phyloP scores from a whole-genome alignment of 1,139 yeast genomes.

The Candida freyschussii region DNA sequence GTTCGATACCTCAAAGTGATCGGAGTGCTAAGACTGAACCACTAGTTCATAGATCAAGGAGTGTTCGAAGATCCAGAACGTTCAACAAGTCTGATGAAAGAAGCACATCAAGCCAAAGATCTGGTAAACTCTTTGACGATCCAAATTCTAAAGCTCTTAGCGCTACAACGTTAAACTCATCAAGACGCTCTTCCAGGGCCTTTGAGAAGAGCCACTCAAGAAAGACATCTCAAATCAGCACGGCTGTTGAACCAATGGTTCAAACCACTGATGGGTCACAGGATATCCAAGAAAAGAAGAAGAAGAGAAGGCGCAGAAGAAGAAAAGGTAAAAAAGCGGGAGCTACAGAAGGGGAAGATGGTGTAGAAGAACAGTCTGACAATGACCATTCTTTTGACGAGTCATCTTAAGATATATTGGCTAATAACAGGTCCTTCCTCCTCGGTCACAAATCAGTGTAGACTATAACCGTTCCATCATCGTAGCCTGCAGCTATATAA shows the following conservation, averaged over 20 bases:
- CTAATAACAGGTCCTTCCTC: no score
- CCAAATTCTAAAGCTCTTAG: no score
- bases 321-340: conserved; percentile 9
- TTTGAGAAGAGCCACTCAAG: conserved; percentile 4
- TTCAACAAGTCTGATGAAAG: conserved; percentile 1
- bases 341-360: background rate
- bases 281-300: conserved; percentile 8
- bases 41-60: conserved; percentile 7
- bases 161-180: no score
- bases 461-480: conserved; percentile 35
- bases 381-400: conserved; percentile 11
- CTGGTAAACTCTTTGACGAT: conserved; percentile 2
- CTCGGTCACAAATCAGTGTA: conserved; percentile 18
- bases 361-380: conserved; percentile 4
- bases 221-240: background rate
- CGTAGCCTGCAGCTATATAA: conserved; percentile 35
- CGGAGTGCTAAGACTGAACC: conserved; percentile 12
- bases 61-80: conserved; percentile 3
- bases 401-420: conserved; percentile 6
- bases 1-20: conserved; percentile 22
- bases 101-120: background rate
- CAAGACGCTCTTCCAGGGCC: conserved; percentile 8
- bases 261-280: no score
- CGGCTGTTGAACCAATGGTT: no score
- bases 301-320: conserved; percentile 20